Conservation (phyloP, 306 rosid genomes). For the Ochetophila trinervis region DNA sequence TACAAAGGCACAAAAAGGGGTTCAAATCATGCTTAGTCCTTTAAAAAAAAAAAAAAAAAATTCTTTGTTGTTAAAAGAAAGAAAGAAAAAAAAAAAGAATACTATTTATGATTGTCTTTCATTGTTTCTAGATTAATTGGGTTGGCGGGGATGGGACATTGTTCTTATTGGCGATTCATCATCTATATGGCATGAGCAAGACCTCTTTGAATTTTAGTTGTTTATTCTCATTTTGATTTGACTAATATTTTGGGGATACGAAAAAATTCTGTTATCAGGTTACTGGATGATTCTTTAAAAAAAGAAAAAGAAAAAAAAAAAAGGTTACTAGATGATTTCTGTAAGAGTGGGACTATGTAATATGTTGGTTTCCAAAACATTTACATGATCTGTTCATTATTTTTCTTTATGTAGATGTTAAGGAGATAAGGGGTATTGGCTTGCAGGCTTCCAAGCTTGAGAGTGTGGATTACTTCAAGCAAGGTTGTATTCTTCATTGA, state of each 20-base stretch:
- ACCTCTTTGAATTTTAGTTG: background rate
- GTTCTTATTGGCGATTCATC: background rate
- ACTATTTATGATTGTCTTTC: no score
- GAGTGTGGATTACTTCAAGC: conserved; percentile 56
- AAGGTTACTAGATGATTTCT: conserved; percentile 5
- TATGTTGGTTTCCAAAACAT: no score
- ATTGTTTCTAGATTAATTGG: no score
- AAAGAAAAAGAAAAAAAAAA: no score
- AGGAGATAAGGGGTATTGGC: conserved; percentile 95
- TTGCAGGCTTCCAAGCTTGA: conserved; percentile 91
- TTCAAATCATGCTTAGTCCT: no score
- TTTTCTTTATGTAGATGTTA: conserved; percentile 53
- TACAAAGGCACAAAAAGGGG: no score
- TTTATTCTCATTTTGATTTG: background rate
- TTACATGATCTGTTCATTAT: conserved; percentile 18
- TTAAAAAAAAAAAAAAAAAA: no score
- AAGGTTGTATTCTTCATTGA: conserved; percentile 39
- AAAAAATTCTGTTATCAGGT: background rate
- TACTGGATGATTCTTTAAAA: conserved; percentile 6
- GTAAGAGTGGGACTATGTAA: background rate
- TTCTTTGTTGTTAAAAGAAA: no score
- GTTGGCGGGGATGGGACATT: no score
- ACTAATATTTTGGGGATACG: no score
- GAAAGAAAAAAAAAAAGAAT: no score
- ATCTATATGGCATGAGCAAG: background rate